Evolutionary conservation across 139 green algal genomes (phyloP).

Genomic region (Chloropicon primus): DNA sequence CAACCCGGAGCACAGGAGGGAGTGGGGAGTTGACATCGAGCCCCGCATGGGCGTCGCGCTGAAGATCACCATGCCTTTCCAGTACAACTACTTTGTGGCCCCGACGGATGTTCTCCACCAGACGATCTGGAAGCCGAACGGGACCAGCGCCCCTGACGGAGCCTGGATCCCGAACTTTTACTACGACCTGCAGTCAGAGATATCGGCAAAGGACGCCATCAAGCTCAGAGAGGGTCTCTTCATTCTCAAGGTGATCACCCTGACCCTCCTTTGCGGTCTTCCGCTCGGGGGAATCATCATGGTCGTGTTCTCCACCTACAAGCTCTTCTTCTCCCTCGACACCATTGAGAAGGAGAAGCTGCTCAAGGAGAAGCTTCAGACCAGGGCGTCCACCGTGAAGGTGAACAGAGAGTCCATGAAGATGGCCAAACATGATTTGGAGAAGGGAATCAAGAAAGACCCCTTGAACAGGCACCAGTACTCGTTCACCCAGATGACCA

Average conservation of each 20-base stretch:
- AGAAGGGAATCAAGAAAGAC: not conserved
- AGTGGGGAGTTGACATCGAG: not conserved
- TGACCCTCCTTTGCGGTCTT: not conserved
- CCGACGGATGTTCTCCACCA: not conserved
- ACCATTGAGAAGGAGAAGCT: not conserved
- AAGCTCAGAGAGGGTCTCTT: not conserved
- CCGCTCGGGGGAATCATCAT: not conserved
- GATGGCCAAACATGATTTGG: too few relatives aligned
- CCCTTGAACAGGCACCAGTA: not conserved
- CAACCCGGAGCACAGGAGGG: not conserved
- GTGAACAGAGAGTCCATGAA: not conserved
- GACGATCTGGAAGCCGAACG: not conserved
- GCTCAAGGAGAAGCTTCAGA: not conserved
- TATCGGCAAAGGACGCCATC: not conserved
- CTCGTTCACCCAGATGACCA: not conserved
- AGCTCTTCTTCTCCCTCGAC: not conserved
- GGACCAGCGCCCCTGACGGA: not conserved
- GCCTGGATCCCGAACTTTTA: not conserved
- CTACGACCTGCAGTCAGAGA: not conserved
- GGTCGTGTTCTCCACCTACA: not conserved
- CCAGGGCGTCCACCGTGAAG: not conserved
- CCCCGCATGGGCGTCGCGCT: not conserved
- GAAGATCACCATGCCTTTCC: not conserved
- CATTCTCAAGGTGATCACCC: not conserved
- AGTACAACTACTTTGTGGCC: not conserved